phyloP scores from a whole-genome alignment of 2,329 filamentous ascomycete genomes.

The Colletotrichum salicis region DNA sequence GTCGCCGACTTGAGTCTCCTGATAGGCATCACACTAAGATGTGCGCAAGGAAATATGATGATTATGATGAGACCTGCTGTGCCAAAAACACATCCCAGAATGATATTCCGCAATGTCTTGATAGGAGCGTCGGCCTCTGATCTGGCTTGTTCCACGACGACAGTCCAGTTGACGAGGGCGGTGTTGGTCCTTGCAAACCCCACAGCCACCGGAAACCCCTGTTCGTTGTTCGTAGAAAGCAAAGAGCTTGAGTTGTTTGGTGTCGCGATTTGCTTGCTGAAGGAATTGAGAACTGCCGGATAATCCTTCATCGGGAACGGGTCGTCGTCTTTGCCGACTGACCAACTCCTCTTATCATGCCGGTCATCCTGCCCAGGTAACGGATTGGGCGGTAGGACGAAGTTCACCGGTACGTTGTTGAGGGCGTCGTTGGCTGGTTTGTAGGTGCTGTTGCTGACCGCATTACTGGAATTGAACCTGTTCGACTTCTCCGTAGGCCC shows the following conservation, averaged over 20 bases:
- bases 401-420: conserved; percentile 61
- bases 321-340: conserved; percentile 51
- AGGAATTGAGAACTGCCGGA: conserved; percentile 70
- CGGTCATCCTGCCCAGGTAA: conserved; percentile 54
- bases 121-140: conserved; percentile 82
- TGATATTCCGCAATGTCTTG: conserved; percentile 77
- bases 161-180: conserved; percentile 80
- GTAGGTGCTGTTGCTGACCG: conserved; percentile 60
- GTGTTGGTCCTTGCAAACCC: conserved; percentile 79
- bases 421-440: conserved; percentile 51
- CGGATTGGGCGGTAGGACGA: conserved; percentile 67
- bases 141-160: conserved; percentile 81
- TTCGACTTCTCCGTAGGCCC: conserved; percentile 76
- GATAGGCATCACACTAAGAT: conserved; percentile 84
- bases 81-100: conserved; percentile 86
- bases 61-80: conserved; percentile 79
- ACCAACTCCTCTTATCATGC: conserved; percentile 56
- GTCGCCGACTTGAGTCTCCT: conserved; percentile 80
- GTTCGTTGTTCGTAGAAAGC: conserved; percentile 78
- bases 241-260: conserved; percentile 76
- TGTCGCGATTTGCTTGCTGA: conserved; percentile 59
- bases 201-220: conserved; percentile 76
- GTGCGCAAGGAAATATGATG: conserved; percentile 80
- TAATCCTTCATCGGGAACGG: conserved; percentile 71
- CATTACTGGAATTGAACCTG: conserved; percentile 60